phyloP scores from a whole-genome alignment of 2,329 filamentous ascomycete genomes.

The Stagonosporopsis rhizophila region DNA sequence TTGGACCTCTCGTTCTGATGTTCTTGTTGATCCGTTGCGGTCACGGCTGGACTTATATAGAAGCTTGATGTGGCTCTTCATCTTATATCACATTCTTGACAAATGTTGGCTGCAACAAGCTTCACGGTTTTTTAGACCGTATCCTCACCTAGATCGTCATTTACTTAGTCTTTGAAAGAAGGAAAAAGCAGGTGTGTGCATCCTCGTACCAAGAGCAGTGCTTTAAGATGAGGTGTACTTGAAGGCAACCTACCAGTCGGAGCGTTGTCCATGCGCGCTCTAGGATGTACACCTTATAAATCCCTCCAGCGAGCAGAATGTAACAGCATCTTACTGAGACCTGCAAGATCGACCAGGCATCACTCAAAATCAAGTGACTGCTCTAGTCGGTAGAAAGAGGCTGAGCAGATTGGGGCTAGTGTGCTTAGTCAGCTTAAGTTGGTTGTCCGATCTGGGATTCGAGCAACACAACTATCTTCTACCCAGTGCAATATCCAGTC shows the following conservation, averaged over 20 bases:
- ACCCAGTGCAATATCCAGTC: conserved; percentile 8
- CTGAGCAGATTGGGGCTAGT: conserved; percentile 5
- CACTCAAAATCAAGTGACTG: background rate
- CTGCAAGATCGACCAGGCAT: background rate
- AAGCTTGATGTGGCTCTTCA: background rate
- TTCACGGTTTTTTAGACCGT: background rate
- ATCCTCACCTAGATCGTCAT: background rate
- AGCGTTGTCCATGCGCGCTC: too few species aligned
- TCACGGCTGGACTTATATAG: background rate
- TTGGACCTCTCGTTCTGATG: background rate
- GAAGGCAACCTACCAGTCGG: background rate
- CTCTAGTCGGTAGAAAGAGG: background rate
- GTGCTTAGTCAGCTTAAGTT: conserved; percentile 12
- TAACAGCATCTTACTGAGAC: background rate
- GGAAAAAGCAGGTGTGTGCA: background rate
- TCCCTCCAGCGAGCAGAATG: background rate
- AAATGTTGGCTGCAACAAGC: background rate
- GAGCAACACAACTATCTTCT: conserved; percentile 14
- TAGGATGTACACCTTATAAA: background rate
- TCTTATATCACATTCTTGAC: background rate
- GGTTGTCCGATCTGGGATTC: conserved; percentile 5
- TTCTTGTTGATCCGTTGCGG: background rate
- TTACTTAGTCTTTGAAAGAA: background rate
- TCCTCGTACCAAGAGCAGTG: background rate
- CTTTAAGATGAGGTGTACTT: background rate